A percentile compares a stretch with the other conserved stretches of the same genome.
These are phyloP conservation scores for Barbatosphaeria neglecta DNA, from an alignment of 495 filamentous ascomycete genomes.

Conservation along the genomic window DNA sequence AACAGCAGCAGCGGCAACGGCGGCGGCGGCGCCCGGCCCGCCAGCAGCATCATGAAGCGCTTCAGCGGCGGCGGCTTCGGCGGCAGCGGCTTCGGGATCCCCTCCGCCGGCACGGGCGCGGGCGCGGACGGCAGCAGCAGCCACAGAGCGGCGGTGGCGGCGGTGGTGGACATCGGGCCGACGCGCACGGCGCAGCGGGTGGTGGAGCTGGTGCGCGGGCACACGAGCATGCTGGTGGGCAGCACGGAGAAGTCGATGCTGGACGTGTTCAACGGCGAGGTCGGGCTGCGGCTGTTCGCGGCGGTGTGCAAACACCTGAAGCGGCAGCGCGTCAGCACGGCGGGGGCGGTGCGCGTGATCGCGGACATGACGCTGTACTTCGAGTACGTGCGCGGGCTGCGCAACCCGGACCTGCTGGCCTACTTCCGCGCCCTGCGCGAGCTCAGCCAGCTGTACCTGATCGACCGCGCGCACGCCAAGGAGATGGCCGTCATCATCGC, in stretches of 20 bases:
- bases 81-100: slow-evolving; percentile 7
- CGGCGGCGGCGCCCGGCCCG: too few species aligned
- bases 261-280: slow-evolving; percentile 97
- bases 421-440: slow-evolving; percentile 92
- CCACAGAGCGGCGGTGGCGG: not conserved
- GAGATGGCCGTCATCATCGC: slow-evolving; percentile 93
- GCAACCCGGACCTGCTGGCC: slow-evolving; percentile 68
- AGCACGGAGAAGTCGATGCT: slow-evolving; percentile 95
- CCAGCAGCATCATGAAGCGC: not conserved
- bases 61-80: too few species aligned
- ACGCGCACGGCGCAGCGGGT: slow-evolving; percentile 66
- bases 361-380: slow-evolving; percentile 94
- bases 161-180: slow-evolving; percentile 57
- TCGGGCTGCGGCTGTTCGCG: slow-evolving; percentile 81
- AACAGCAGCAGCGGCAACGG: not conserved
- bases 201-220: slow-evolving; percentile 72
- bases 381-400: slow-evolving; percentile 67
- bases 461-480: slow-evolving; percentile 78
- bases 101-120: not conserved
- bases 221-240: slow-evolving; percentile 83
- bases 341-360: slow-evolving; percentile 86
- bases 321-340: slow-evolving; percentile 80
- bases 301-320: slow-evolving; percentile 95
- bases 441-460: slow-evolving; percentile 88
- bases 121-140: not conserved